Evolutionary conservation across 2,329 filamentous ascomycete species (phyloP).

Genomic region (Colletotrichum graminicola): DNA sequence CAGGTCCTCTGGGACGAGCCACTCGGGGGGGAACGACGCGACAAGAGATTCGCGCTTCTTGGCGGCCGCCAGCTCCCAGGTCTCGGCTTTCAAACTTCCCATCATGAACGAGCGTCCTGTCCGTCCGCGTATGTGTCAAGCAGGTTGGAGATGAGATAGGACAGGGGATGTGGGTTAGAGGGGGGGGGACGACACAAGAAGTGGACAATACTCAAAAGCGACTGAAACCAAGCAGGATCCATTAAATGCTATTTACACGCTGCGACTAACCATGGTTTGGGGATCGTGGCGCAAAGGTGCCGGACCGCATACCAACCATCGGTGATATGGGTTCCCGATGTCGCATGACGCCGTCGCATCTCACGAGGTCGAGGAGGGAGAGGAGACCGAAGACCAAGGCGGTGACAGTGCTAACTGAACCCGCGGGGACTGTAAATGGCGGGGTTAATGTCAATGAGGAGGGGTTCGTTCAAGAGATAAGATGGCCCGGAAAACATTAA

Average conservation of each 20-base stretch:
- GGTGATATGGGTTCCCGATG: conserved; percentile 11
- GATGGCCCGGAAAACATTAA: conserved; percentile 26
- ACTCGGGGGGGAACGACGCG: conserved; percentile 68
- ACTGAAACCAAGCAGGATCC: neutral
- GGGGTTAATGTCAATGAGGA: neutral
- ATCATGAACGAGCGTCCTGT: neutral
- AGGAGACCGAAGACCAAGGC: neutral
- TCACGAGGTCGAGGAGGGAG: neutral
- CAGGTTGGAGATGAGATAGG: neutral
- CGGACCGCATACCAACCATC: conserved; percentile 19
- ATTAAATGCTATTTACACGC: conserved; percentile 39
- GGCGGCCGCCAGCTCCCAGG: conserved; percentile 58
- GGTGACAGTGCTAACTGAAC: conserved; percentile 24
- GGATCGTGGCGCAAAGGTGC: conserved; percentile 9
- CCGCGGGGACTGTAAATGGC: conserved; percentile 33
- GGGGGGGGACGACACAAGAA: neutral
- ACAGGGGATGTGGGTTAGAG: neutral
- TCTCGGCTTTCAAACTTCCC: conserved; percentile 34
- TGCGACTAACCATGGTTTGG: neutral
- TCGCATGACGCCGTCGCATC: neutral
- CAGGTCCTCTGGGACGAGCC: conserved; percentile 65
- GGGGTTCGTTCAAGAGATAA: conserved; percentile 16
- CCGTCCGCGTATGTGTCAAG: neutral
- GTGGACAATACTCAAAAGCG: neutral
- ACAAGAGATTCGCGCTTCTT: conserved; percentile 57